A percentile compares a stretch with the other conserved stretches of the same genome.
Evolutionary conservation across 2,329 filamentous ascomycete genomes (phyloP).

Genomic region (Diplodia scrobiculata): DNA sequence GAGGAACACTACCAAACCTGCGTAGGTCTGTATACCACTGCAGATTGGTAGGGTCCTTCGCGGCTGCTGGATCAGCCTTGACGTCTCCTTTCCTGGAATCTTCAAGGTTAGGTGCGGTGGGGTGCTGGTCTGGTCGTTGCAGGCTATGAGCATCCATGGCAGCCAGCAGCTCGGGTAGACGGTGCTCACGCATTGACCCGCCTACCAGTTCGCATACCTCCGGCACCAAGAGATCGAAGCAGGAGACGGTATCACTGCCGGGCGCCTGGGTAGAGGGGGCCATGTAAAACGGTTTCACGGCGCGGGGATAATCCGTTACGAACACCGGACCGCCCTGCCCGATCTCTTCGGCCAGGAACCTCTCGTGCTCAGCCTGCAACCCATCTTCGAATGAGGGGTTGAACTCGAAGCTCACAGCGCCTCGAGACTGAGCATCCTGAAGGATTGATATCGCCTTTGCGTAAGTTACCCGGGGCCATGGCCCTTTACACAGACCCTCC

Average conservation of each 20-base stretch:
- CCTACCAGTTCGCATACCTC: constrained; percentile 85
- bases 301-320: constrained; percentile 87
- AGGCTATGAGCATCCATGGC: constrained; percentile 73
- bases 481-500: constrained; percentile 68
- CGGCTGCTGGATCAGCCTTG: background rate
- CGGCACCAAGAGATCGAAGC: constrained; percentile 86
- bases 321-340: constrained; percentile 73
- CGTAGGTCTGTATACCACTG: constrained; percentile 89
- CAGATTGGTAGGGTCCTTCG: constrained; percentile 47
- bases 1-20: constrained; percentile 86
- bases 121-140: constrained; percentile 40
- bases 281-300: constrained; percentile 94
- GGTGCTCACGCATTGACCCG: constrained; percentile 85
- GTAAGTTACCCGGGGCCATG: constrained; percentile 85
- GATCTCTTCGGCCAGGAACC: constrained; percentile 72
- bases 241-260: constrained; percentile 66
- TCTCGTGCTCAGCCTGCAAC: constrained; percentile 90
- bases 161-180: constrained; percentile 64
- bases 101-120: background rate
- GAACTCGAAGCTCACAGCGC: constrained; percentile 63
- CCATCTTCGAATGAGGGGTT: constrained; percentile 70
- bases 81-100: background rate
- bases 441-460: constrained; percentile 72
- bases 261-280: constrained; percentile 47
- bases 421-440: constrained; percentile 57